Evolutionary conservation across 2,329 filamentous ascomycete species (phyloP).

Genomic region (Aspergillus puulaauensis): DNA sequence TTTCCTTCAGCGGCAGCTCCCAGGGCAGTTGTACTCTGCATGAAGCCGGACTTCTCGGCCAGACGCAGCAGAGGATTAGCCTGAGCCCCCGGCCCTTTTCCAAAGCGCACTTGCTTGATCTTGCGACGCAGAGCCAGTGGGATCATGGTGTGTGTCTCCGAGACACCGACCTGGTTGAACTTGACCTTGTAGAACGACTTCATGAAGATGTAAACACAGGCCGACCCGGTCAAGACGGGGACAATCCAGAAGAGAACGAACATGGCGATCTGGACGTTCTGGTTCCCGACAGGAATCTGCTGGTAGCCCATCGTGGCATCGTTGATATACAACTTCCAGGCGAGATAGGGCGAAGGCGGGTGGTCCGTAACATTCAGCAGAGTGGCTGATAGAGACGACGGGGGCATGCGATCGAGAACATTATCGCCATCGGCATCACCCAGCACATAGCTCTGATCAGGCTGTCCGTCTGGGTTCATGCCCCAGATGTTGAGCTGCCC

Average conservation of each 20-base stretch:
- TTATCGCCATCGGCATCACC: constrained; percentile 35
- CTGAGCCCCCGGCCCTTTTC: constrained; percentile 31
- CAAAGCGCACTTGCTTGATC: background rate
- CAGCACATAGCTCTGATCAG: constrained; percentile 57
- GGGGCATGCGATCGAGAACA: constrained; percentile 49
- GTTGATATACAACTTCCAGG: constrained; percentile 56
- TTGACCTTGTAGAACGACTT: constrained; percentile 64
- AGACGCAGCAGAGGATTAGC: constrained; percentile 33
- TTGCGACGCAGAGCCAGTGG: constrained; percentile 18
- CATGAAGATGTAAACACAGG: constrained; percentile 58
- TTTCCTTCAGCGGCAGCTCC: constrained; percentile 26
- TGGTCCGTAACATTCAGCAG: constrained; percentile 46
- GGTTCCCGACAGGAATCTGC: constrained; percentile 54
- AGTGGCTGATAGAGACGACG: constrained; percentile 58
- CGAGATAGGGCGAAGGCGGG: constrained; percentile 55
- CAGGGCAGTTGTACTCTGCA: constrained; percentile 33
- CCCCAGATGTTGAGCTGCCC: constrained; percentile 68
- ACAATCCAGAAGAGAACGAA: constrained; percentile 56
- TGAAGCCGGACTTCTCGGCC: constrained; percentile 36
- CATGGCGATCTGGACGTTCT: constrained; percentile 54
- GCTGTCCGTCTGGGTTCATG: constrained; percentile 62
- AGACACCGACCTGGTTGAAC: constrained; percentile 56
- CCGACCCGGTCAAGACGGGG: constrained; percentile 51
- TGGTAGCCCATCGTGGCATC: constrained; percentile 55
- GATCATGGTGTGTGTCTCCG: constrained; percentile 33